phyloP scores from a whole-genome alignment of 1,139 yeast species.

The Spathaspora sp. region DNA sequence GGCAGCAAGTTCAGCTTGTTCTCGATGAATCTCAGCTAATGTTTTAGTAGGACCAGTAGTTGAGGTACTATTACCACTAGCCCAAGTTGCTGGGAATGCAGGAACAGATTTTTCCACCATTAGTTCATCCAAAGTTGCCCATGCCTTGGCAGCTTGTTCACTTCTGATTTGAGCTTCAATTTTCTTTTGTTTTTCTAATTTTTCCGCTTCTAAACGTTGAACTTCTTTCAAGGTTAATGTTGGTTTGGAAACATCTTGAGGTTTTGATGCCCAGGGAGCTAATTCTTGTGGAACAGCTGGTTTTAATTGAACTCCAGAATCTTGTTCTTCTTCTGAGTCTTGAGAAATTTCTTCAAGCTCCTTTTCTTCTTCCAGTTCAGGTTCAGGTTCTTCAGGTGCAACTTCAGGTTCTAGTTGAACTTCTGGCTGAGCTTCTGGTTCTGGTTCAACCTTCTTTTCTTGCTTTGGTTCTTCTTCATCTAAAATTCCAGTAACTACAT shows the following conservation, averaged over 20 bases:
- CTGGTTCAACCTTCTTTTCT: neutral
- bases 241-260: constrained; percentile 33
- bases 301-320: constrained; percentile 13
- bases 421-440: constrained; percentile 3
- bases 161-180: constrained; percentile 30
- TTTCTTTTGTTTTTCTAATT: constrained; percentile 38
- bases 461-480: constrained; percentile 23
- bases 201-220: constrained; percentile 66
- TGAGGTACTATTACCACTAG: constrained; percentile 25
- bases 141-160: constrained; percentile 27
- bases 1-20: constrained; percentile 42
- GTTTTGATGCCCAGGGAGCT: constrained; percentile 18
- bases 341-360: constrained; percentile 5
- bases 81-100: constrained; percentile 60
- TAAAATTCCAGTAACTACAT: constrained; percentile 39
- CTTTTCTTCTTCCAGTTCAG: constrained; percentile 5
- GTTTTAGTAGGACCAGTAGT: constrained; percentile 26
- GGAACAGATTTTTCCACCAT: constrained; percentile 21
- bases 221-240: constrained; percentile 66
- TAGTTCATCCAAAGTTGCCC: constrained; percentile 22
- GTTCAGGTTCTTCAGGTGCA: constrained; percentile 2
- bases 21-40: constrained; percentile 47
- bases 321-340: constrained; percentile 8
- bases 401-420: neutral
- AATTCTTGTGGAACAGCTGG: constrained; percentile 22